Evolutionary conservation across 164 flowering plant species (phyloP), one percentile per base, ranked within the genome.

Genomic region (Cinnamomum chago): DNA sequence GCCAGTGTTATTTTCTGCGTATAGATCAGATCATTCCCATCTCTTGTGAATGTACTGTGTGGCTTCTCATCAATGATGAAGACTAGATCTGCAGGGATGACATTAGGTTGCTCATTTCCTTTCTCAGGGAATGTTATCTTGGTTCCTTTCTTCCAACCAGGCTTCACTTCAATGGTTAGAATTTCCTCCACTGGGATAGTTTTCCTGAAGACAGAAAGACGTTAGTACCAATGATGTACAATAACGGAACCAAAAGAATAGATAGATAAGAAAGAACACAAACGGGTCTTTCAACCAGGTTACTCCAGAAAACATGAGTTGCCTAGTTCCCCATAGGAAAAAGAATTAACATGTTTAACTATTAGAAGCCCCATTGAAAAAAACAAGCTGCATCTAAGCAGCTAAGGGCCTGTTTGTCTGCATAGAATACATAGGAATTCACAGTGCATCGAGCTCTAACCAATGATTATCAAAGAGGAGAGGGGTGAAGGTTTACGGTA

Each of bases 141-240:
- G 2, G 97, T 93, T 5, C 97, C 98, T 76, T 90, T 92, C 85
- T 88, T 94, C 96, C 97, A 94, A 1, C 98, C 98, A 0, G 97
- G 97, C 67, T 85, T 84, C 28, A 94, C 83, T n/a, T 88, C 87
- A 62, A 94, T 86, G 14, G 82, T 82, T 62, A 92, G 72, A 23
- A 83, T 87, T 75, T 92, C 97, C 62, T 88, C 88, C 15, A 87
- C 86, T 3, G 83, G 72, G 74, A 74, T 79, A 3, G 87, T 83
- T 71, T 76, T 85, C 18, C 97, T 90, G 86, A 30, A 71, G 22
- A 67, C 5, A 15, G 7, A 40, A 40, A 47, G 25, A 68, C 17
- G 30, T 30, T 2, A 13, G 47, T 22, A 64, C 17, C 47, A 67
- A 55, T 17, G 4, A 18, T 18, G 20, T 55, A 35, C 10, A 7